Evolutionary conservation across 2,329 filamentous ascomycete genomes (phyloP).

Genomic region (Juglanconis sp.): DNA sequence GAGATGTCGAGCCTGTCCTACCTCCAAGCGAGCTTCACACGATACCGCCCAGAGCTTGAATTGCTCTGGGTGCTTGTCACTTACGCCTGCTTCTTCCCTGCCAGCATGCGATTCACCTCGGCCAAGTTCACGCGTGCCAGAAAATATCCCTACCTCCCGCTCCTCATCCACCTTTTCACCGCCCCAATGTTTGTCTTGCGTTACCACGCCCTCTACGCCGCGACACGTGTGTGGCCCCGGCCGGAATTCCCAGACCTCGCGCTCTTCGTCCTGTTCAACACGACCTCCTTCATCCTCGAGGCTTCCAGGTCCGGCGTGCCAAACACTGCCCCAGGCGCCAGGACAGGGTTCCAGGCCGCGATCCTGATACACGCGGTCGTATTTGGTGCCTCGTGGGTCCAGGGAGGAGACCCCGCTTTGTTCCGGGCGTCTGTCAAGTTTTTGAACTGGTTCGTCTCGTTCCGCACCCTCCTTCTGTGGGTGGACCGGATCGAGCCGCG

Average conservation of each 20-base stretch:
- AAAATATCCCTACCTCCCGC: not conserved
- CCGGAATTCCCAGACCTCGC: conserved; percentile 5
- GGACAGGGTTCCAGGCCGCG: conserved; percentile 4
- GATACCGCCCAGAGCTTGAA: conserved; percentile 11
- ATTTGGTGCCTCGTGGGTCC: conserved; percentile 8
- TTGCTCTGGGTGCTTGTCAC: conserved; percentile 6
- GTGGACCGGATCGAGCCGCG: not conserved
- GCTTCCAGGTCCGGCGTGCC: not conserved
- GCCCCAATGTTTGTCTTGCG: not conserved
- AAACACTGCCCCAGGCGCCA: not conserved
- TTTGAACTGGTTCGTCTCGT: conserved; percentile 15
- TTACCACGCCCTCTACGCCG: conserved; percentile 10
- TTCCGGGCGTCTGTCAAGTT: conserved; percentile 13
- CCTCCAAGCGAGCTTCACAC: not conserved
- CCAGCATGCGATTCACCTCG: not conserved
- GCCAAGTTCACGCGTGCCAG: conserved; percentile 6
- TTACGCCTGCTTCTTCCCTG: conserved; percentile 5
- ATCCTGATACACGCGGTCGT: not conserved
- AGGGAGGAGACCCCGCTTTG: not conserved
- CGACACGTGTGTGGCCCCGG: conserved; percentile 5
- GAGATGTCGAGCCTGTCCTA: not conserved
- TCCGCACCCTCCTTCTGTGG: not conserved
- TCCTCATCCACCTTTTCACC: conserved; percentile 3
- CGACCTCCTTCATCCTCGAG: conserved; percentile 1
- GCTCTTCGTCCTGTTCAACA: conserved; percentile 6